Base-by-base conservation (phyloP, 148 eudicot species). In the Dysphania ambrosioides region DNA sequence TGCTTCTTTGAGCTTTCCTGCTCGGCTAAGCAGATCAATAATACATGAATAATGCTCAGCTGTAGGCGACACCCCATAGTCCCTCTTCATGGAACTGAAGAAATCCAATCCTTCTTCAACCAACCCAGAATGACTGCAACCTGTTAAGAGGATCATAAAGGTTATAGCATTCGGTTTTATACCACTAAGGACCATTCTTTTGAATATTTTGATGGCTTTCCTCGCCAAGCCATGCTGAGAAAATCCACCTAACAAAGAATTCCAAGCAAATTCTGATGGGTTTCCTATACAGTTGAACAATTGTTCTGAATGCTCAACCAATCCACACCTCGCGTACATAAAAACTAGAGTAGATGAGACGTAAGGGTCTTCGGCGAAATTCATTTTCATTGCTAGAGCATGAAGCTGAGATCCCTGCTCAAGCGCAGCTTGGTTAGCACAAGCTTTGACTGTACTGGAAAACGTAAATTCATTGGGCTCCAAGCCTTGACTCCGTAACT, bases 121-220 rank as follows among this genome's bases (percentile, higher is more conserved):
- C 42, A 86, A 65, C 30, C 92, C 87, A 34, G 88, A 71, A 75
- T 85, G 89, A 73, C 89, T 87, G 77, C 92, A 88, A 24, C 86
- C 92, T 6, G 75, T 84, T 38, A 88, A 73, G 58, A 86, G 73
- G 59, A 79, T 79, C 35, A 83, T 71, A 47, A 88, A 84, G 29
- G 86, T 84, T 66, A 88, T 74, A 18, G 73, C 72, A 77, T 84
- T 80, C 2, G 86, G 92, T 32, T 81, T 81, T 15, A 83, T 16
- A 71, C 74, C 77, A 57, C 57, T 10, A 61, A 29, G 19, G 40
- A 75, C 72, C 86, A 81, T 81, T 70, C 51, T 72, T 42, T 83
- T 66, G 41, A 83, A 83, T 18, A 79, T 23, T 40, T 72, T 40
- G 18, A 77, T 66, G 30, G 80, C 82, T 42, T 83, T 77, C 72